These are phyloP conservation scores for Zoysia matrella DNA, from an alignment of 202 grass and related monocot genomes.

Conservation along the genomic window DNA sequence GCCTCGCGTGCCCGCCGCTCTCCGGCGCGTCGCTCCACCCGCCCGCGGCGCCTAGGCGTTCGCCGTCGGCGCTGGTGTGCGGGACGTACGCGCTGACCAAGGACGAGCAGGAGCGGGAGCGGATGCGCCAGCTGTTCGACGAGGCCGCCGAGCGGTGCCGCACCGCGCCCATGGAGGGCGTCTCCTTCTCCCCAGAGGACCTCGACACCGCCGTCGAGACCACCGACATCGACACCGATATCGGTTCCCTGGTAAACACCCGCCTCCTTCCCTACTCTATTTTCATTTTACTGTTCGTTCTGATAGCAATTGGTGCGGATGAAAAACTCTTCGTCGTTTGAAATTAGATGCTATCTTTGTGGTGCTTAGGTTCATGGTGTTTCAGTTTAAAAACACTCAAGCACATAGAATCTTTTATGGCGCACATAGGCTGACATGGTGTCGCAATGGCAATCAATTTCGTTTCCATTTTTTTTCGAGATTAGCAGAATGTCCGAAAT, in stretches of 20 bases:
- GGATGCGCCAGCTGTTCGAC: slow-evolving; percentile 67
- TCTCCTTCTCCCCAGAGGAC: slow-evolving; percentile 88
- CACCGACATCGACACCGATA: slow-evolving; percentile 63
- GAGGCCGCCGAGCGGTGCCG: slow-evolving; percentile 74
- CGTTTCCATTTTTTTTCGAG: background rate
- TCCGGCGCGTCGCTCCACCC: slow-evolving; percentile 49
- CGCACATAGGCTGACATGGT: background rate
- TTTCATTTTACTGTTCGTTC: slow-evolving; percentile 4
- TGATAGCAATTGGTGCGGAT: background rate
- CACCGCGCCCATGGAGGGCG: slow-evolving; percentile 73
- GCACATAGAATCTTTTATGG: background rate
- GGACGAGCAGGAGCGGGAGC: slow-evolving; percentile 72
- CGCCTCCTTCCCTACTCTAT: background rate
- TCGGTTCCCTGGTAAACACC: slow-evolving; percentile 57
- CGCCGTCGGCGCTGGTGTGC: slow-evolving; percentile 58
- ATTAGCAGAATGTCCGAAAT: too few relatives aligned
- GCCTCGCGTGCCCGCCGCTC: slow-evolving; percentile 70
- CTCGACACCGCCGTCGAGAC: slow-evolving; percentile 72
- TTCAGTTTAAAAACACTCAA: too few relatives aligned
- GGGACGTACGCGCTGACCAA: slow-evolving; percentile 81
- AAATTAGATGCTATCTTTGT: background rate
- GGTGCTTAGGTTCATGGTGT: too few relatives aligned
- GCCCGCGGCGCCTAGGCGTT: slow-evolving; percentile 28
- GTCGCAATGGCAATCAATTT: background rate
- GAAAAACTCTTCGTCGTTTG: background rate